Evolutionary conservation across 257 asterid species (phyloP).

Genomic region (Primulina huaijiensis): DNA sequence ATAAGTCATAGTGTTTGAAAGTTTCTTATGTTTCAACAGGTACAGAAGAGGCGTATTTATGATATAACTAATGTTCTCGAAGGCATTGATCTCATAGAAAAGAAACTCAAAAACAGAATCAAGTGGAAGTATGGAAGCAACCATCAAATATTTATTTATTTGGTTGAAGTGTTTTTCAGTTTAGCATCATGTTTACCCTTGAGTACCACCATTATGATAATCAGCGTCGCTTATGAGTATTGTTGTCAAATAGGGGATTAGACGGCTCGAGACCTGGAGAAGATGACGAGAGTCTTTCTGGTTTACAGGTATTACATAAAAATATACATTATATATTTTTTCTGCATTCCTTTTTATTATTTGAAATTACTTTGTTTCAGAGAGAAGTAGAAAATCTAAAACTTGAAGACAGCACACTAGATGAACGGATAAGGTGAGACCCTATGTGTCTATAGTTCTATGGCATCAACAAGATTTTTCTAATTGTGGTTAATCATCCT

Average conservation of each 20-base stretch:
- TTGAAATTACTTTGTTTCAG: conserved; percentile 33
- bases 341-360: neutral
- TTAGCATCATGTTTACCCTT: conserved; percentile 19
- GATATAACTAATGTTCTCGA: conserved; percentile 99
- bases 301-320: conserved; percentile 61
- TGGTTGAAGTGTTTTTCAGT: neutral
- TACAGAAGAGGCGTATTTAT: conserved; percentile 98
- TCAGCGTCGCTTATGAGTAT: conserved; percentile 23
- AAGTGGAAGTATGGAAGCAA: conserved; percentile 87
- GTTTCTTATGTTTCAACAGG: conserved; percentile 49
- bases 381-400: conserved; percentile 56
- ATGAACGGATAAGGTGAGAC: conserved; percentile 54
- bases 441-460: conserved; percentile 13
- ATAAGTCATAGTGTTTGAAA: conserved; percentile 20
- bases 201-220: conserved; percentile 25
- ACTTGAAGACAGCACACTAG: conserved; percentile 49
- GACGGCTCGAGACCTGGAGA: conserved; percentile 84
- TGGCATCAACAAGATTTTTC: neutral
- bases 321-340: neutral
- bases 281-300: conserved; percentile 58
- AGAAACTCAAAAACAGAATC: conserved; percentile 94
- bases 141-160: conserved; percentile 8
- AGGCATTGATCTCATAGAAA: conserved; percentile 98
- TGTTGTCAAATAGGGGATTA: conserved; percentile 62
- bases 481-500: conserved; percentile 2